Evolutionary conservation across 768 basidiomycete genomes (phyloP).

Genomic region (Suillus clintonianus): DNA sequence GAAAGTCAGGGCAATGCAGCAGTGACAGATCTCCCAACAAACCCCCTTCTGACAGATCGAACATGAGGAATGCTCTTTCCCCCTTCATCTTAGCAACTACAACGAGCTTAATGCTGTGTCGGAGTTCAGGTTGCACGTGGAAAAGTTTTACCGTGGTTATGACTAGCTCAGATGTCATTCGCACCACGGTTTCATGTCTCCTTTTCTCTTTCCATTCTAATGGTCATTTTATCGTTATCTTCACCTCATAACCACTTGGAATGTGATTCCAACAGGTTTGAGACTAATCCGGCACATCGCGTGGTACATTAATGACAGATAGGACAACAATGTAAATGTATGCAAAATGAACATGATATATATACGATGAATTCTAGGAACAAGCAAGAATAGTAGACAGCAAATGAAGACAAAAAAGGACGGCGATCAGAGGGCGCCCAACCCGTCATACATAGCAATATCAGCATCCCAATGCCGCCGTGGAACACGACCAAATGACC

Average conservation of each 20-base stretch:
- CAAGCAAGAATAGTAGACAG: slow-evolving; percentile 16
- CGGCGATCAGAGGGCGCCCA: slow-evolving; percentile 22
- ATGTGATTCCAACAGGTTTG: slow-evolving; percentile 7
- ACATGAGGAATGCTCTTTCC: background rate
- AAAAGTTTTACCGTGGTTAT: background rate
- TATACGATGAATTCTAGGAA: slow-evolving; percentile 13
- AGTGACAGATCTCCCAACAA: background rate
- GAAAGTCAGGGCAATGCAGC: slow-evolving; percentile 1
- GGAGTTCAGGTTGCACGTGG: background rate
- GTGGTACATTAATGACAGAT: slow-evolving; percentile 32
- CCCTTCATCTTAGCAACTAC: background rate
- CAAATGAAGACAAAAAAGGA: slow-evolving; percentile 1
- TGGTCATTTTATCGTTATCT: slow-evolving; percentile 3
- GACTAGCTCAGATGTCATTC: background rate
- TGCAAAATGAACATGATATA: slow-evolving; percentile 10
- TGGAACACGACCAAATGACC: slow-evolving; percentile 17
- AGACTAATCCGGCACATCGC: slow-evolving; percentile 21
- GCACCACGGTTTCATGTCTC: background rate
- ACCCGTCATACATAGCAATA: slow-evolving; percentile 34
- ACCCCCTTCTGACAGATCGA: background rate
- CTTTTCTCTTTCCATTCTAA: background rate
- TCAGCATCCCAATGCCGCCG: slow-evolving; percentile 24
- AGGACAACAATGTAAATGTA: slow-evolving; percentile 16
- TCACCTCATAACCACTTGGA: background rate
- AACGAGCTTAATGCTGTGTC: background rate